Conservation (phyloP, 495 filamentous ascomycete genomes). For the Hypoxylon fragiforme region DNA sequence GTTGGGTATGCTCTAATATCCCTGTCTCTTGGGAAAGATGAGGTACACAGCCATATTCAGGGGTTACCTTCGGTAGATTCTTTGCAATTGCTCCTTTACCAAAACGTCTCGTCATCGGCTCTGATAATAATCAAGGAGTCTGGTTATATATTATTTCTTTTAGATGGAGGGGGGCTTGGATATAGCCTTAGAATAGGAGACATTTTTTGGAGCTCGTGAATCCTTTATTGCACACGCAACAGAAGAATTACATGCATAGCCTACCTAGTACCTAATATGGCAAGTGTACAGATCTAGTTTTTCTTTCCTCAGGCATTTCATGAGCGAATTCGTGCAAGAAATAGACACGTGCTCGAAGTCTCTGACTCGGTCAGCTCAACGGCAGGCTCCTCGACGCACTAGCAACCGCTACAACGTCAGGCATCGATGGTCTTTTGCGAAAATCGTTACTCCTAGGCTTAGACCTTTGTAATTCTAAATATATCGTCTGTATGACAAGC, state of each 20-base stretch:
- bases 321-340: background rate
- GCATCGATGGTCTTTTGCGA: background rate
- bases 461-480: background rate
- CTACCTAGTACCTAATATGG: background rate
- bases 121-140: conserved; percentile 6
- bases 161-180: conserved; percentile 2
- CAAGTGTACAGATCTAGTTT: background rate
- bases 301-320: background rate
- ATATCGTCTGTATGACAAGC: background rate
- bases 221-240: conserved; percentile 7
- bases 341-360: background rate
- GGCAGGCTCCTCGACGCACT: background rate
- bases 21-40: conserved; percentile 1
- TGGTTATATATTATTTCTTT: conserved; percentile 9
- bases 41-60: background rate
- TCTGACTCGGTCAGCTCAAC: background rate
- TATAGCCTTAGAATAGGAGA: conserved; percentile 1
- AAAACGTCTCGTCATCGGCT: conserved; percentile 14
- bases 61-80: conserved; percentile 13
- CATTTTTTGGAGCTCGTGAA: background rate
- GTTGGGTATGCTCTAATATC: background rate
- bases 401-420: background rate
- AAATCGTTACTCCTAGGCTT: background rate
- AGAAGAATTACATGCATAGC: conserved; percentile 4
- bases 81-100: conserved; percentile 3